Conservation (phyloP, 768 basidiomycete species). For the Mrakia hoshinonis region DNA sequence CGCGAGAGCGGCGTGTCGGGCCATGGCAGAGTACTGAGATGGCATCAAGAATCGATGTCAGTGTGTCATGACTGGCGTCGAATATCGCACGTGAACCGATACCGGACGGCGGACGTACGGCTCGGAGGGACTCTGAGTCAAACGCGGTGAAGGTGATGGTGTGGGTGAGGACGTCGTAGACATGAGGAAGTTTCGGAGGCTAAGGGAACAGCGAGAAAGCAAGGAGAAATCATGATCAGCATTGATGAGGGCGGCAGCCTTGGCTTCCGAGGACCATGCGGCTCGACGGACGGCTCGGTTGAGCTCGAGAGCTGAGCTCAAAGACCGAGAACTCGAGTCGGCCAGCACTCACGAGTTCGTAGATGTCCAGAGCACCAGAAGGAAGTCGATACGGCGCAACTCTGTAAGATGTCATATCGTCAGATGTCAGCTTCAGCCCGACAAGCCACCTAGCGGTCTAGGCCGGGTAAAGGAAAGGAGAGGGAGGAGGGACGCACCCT, state of each 20-base stretch:
- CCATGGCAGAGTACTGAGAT: constrained; percentile 26
- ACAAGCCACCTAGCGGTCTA: not conserved
- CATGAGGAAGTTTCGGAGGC: constrained; percentile 20
- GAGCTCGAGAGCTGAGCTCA: not conserved
- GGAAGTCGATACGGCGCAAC: constrained; percentile 23
- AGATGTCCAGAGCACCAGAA: constrained; percentile 22
- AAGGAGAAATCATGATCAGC: not conserved
- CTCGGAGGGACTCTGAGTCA: constrained; percentile 4
- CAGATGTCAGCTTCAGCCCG: not conserved
- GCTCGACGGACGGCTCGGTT: no score
- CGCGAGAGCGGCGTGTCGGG: constrained; percentile 25
- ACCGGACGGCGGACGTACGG: constrained; percentile 10
- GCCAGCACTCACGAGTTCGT: constrained; percentile 18
- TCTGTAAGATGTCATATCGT: not conserved
- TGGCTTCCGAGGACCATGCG: not conserved
- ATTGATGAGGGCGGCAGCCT: no score
- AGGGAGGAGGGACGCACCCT: constrained; percentile 8
- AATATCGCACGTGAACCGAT: not conserved
- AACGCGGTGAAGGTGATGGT: constrained; percentile 25
- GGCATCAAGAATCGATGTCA: not conserved
- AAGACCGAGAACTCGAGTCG: not conserved
- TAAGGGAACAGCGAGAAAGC: not conserved
- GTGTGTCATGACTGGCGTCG: not conserved
- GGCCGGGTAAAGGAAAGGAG: not conserved
- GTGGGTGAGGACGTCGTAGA: constrained; percentile 26